Base-by-base conservation (phyloP, 164 flowering plant species). In the Protea cynaroides region DNA sequence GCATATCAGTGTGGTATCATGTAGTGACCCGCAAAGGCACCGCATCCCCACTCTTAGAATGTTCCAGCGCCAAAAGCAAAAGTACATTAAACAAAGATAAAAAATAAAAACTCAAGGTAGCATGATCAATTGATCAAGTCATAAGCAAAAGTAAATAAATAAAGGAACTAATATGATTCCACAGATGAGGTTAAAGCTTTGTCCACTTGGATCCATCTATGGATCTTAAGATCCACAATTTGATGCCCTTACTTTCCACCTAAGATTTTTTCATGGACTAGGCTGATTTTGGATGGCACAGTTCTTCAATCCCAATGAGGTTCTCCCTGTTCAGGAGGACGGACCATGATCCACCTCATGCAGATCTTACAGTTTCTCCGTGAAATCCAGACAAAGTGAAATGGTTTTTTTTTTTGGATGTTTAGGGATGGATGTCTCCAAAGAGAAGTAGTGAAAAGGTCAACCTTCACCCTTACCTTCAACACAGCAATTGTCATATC, bases 401-500 rank as follows among this genome's bases (percentile, higher is more conserved):
- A 25, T 1, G 25, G 14, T n/a, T n/a, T n/a, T n/a, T n/a, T n/a
- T n/a, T n/a, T n/a, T n/a, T n/a, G n/a, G n/a, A n/a, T n/a, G n/a
- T n/a, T n/a, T n/a, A n/a, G n/a, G n/a, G n/a, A n/a, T n/a, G n/a
- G n/a, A n/a, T n/a, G n/a, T n/a, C n/a, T n/a, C n/a, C n/a, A n/a
- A n/a, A n/a, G n/a, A n/a, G n/a, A n/a, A n/a, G n/a, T n/a, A n/a
- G n/a, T n/a, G n/a, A 17, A 2, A 51, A 59, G 11, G 4, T 10
- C 14, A 36, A 55, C 21, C 15, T 17, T 50, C 37, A 43, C 65
- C 24, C 64, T 58, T 77, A 94, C 98, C 96, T 91, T 94, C 46
- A 89, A 64, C 0, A 95, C 90, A 49, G 97, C 74, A 68, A 95
- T 88, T 25, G 89, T 88, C 99, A 95, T 86, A 74, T 95, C 99